Evolutionary conservation across 208 protist genomes (phyloP).

Genomic region (Endotrypanum monterogeii): DNA sequence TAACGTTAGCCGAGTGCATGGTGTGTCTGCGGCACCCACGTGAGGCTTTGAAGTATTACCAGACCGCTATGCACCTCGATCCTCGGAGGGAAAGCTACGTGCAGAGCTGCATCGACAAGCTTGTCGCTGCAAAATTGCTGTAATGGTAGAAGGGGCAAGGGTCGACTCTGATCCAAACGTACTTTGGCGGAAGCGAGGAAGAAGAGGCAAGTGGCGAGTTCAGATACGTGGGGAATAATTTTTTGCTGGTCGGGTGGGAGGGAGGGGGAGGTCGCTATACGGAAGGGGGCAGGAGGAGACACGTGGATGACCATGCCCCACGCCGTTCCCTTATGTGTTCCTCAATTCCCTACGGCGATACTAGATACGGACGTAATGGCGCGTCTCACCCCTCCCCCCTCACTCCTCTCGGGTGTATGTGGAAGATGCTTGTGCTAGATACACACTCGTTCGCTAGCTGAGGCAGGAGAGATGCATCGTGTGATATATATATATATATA

Average conservation of each 20-base stretch:
- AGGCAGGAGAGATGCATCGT: no score
- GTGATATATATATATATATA: no score
- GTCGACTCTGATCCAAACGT: no score
- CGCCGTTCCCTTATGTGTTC: not conserved
- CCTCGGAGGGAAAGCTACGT: conserved; percentile 68
- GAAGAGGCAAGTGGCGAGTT: no score
- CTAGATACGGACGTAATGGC: not conserved
- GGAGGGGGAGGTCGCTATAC: no score
- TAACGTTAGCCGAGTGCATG: conserved; percentile 86
- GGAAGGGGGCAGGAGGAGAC: not conserved
- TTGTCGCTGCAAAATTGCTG: conserved; percentile 39
- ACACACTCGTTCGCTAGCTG: not conserved
- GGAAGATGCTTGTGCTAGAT: not conserved
- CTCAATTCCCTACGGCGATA: not conserved
- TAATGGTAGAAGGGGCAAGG: no score
- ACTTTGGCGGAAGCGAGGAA: no score
- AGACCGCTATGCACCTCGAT: conserved; percentile 77
- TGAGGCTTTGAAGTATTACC: conserved; percentile 65
- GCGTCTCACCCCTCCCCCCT: not conserved
- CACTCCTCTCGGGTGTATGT: not conserved
- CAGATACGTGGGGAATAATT: no score
- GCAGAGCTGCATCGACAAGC: conserved; percentile 66
- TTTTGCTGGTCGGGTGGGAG: no score
- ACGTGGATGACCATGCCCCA: not conserved
- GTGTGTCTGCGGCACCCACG: conserved; percentile 44